phyloP scores from a whole-genome alignment of 257 asterid genomes.

The Plantago ovata region DNA sequence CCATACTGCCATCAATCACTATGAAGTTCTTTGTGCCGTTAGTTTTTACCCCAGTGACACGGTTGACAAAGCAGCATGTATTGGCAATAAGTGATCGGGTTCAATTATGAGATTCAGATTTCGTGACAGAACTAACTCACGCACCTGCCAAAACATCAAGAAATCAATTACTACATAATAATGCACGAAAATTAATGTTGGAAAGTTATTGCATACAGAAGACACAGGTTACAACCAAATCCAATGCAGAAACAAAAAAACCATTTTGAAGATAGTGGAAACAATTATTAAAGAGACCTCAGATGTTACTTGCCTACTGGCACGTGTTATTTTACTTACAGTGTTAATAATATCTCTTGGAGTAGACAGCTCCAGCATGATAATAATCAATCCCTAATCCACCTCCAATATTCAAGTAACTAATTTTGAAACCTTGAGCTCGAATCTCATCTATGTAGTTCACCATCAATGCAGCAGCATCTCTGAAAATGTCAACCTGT shows the following conservation, averaged over 20 bases:
- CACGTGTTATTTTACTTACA: constrained; percentile 35
- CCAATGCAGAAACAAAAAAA: not conserved
- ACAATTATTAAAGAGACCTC: not conserved
- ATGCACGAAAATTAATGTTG: too few species aligned
- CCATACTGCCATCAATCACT: constrained; percentile 97
- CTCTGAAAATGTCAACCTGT: constrained; percentile 96
- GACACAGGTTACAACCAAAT: not conserved
- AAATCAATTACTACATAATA: not conserved
- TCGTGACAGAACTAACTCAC: constrained; percentile 78
- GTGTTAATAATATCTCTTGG: constrained; percentile 90
- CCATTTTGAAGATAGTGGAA: not conserved
- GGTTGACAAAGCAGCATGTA: constrained; percentile 89
- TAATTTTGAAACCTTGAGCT: constrained; percentile 84
- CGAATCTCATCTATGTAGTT: constrained; percentile 87
- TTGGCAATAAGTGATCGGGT: constrained; percentile 94
- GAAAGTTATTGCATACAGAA: too few species aligned
- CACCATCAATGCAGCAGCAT: constrained; percentile 94
- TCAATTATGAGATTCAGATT: constrained; percentile 88
- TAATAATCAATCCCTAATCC: constrained; percentile 95
- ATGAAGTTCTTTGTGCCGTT: constrained; percentile 85
- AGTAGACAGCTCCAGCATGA: constrained; percentile 73
- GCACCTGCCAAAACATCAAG: constrained; percentile 47
- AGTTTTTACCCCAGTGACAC: constrained; percentile 92
- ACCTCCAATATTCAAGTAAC: constrained; percentile 90
- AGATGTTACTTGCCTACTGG: constrained; percentile 4